Conservation (phyloP, 1,284 basidiomycete species). For the Cutaneotrichosporon daszewskae region DNA sequence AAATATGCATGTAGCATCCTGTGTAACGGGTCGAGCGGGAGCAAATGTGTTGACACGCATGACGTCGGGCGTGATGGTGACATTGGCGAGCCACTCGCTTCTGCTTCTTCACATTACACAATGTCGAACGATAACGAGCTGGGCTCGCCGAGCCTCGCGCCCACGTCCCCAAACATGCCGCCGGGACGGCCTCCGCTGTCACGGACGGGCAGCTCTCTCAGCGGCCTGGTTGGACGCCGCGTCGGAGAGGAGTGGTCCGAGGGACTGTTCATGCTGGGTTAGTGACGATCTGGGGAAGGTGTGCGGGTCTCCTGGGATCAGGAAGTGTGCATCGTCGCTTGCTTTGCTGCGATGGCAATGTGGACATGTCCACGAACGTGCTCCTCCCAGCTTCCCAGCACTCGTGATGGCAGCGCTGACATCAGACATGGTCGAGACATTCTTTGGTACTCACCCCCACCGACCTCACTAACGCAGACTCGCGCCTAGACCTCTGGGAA, state of each 20-base stretch:
- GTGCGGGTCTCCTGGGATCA: too few species aligned
- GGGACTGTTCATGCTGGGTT: conserved; percentile 41
- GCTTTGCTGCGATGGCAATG: too few species aligned
- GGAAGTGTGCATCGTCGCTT: too few species aligned
- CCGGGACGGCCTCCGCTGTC: conserved; percentile 2
- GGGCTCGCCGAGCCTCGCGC: conserved; percentile 9
- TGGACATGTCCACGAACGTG: too few species aligned
- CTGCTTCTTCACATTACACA: background rate
- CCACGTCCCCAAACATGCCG: background rate
- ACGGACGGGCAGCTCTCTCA: conserved; percentile 22
- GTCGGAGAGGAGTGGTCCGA: conserved; percentile 41
- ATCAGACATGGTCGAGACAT: conserved; percentile 47
- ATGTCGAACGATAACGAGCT: background rate
- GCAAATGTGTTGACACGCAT: too few species aligned
- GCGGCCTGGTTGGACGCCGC: conserved; percentile 29
- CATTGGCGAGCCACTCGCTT: background rate
- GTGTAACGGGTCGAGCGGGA: background rate
- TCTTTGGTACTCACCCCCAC: conserved; percentile 34
- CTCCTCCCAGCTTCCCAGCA: too few species aligned
- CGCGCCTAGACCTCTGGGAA: conserved; percentile 80
- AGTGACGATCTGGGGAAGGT: too few species aligned
- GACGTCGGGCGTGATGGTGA: too few species aligned
- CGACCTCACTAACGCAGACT: conserved; percentile 52
- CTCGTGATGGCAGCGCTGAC: background rate
- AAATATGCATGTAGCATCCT: background rate